phyloP scores from a whole-genome alignment of 306 rosid genomes.

The Gillenia trifoliata region DNA sequence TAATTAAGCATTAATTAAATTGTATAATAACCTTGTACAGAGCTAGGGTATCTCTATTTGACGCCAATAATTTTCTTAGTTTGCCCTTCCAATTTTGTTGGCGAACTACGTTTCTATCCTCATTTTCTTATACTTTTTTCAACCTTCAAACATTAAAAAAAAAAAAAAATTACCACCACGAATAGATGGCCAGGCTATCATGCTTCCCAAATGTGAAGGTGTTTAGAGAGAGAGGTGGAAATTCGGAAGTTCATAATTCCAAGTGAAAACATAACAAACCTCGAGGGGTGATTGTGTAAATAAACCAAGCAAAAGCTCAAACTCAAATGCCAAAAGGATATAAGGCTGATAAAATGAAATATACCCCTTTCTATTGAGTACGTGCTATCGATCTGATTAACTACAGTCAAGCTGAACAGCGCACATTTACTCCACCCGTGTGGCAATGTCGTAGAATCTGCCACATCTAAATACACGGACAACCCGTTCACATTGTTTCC shows the following conservation, averaged over 20 bases:
- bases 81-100: neutral
- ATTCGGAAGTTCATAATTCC: neutral
- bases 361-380: conserved; percentile 71
- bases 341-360: conserved; percentile 2
- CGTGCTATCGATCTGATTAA: conserved; percentile 61
- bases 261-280: neutral
- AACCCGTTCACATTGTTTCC: conserved; percentile 80
- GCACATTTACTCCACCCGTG: conserved; percentile 47
- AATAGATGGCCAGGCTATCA: too few species aligned
- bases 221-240: neutral
- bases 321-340: neutral
- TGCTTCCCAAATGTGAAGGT: neutral
- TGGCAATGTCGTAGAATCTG: conserved; percentile 48
- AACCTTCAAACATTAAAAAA: too few species aligned
- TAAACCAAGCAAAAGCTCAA: neutral
- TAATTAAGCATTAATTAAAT: too few species aligned
- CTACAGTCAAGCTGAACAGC: conserved; percentile 58
- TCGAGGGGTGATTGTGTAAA: too few species aligned
- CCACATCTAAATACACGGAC: conserved; percentile 60
- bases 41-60: too few species aligned
- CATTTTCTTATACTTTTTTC: too few species aligned
- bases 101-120: too few species aligned
- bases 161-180: too few species aligned
- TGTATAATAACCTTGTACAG: too few species aligned
- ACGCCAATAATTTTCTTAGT: too few species aligned